Conservation (phyloP, 805 yeast genomes). For the Gaillardinia entomophila region DNA sequence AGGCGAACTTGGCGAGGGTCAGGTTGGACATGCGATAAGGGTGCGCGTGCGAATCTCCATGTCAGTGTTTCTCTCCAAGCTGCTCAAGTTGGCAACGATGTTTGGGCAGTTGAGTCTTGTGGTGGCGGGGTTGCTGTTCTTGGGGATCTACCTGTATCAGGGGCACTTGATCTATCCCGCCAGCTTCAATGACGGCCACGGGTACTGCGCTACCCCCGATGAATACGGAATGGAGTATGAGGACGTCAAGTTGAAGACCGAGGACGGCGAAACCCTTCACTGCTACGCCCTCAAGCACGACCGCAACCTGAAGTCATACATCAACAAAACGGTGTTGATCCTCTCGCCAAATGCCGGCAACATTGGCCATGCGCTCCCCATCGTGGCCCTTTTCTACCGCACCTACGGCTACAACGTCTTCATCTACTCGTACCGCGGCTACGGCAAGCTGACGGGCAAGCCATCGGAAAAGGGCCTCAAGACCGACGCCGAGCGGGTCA, state of each 20-base stretch:
- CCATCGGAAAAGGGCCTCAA: constrained; percentile 79
- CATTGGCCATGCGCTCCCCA: constrained; percentile 84
- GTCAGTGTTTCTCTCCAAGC: constrained; percentile 5
- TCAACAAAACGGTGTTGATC: constrained; percentile 66
- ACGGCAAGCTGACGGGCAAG: constrained; percentile 72
- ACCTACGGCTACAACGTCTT: constrained; percentile 70
- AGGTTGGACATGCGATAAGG: constrained; percentile 5
- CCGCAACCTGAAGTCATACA: constrained; percentile 25
- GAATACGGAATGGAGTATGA: constrained; percentile 59
- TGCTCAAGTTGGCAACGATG: constrained; percentile 16
- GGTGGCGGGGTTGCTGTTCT: constrained; percentile 38
- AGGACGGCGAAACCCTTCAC: constrained; percentile 65
- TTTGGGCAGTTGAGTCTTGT: constrained; percentile 38
- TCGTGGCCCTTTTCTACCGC: constrained; percentile 62
- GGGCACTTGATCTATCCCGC: constrained; percentile 77
- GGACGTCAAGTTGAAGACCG: constrained; percentile 52
- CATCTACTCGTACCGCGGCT: constrained; percentile 85
- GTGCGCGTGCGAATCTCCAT: no score
- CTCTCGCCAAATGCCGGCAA: constrained; percentile 95
- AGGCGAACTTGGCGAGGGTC: constrained; percentile 49
- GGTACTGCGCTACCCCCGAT: constrained; percentile 73
- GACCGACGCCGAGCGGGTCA: constrained; percentile 69
- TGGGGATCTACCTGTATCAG: constrained; percentile 59
- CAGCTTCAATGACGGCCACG: constrained; percentile 66
- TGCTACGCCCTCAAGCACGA: constrained; percentile 58